These are phyloP conservation scores for Cladophialophora carrionii DNA, from an alignment of 2,329 filamentous ascomycete genomes.

Conservation along the genomic window DNA sequence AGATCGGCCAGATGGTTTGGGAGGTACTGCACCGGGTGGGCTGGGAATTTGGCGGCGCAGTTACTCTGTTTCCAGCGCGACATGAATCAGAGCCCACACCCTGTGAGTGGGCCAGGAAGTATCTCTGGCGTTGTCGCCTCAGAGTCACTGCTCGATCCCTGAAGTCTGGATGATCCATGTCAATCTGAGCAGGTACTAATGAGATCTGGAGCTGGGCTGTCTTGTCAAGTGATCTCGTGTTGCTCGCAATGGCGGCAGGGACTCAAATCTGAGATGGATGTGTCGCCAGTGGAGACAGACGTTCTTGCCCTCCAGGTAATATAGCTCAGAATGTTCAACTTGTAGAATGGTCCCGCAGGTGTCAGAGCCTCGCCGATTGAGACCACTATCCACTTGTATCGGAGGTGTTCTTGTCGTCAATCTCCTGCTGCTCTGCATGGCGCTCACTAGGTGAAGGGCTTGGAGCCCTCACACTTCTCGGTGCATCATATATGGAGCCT, in stretches of 20 bases:
- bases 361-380: not conserved
- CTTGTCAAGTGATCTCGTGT: not conserved
- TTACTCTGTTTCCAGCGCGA: not conserved
- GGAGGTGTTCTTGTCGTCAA: slow-evolving; percentile 37
- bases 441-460: slow-evolving; percentile 33
- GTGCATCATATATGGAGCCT: slow-evolving; percentile 34
- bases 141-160: not conserved
- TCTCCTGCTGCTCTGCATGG: slow-evolving; percentile 32
- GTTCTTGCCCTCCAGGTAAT: not conserved
- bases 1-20: not conserved
- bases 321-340: not conserved
- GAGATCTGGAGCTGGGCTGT: not conserved
- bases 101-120: not conserved
- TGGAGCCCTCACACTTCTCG: slow-evolving; percentile 34
- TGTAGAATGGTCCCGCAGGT: not conserved
- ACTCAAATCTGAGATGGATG: not conserved
- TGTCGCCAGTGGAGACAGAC: not conserved
- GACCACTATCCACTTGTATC: slow-evolving; percentile 34
- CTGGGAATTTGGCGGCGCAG: not conserved
- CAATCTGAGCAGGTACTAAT: not conserved
- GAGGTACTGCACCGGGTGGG: not conserved
- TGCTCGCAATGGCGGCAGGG: not conserved
- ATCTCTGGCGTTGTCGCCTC: not conserved
- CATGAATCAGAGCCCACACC: not conserved
- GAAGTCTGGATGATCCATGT: not conserved